Base-by-base conservation (phyloP, 257 asterid genomes). In the Solanum chiquidenum region DNA sequence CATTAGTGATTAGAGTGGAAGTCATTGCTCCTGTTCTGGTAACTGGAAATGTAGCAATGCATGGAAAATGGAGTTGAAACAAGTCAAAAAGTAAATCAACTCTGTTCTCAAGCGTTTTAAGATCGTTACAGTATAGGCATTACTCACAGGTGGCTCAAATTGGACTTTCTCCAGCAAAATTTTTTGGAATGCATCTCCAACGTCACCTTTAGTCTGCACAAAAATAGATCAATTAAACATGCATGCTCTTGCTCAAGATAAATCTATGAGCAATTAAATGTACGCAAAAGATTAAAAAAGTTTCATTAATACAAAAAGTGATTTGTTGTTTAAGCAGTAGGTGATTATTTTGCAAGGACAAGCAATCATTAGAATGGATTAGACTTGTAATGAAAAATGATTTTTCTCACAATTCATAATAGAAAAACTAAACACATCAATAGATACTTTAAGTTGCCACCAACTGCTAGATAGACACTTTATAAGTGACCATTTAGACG, bases 61-160 rank as follows among this genome's bases (percentile, higher is more conserved):
- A 82, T 29, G 69, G 69, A 49, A 80, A 80, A 80, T 10, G 29
- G 44, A 80, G 69, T 82, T 82, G 42, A 66, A 76, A 74, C 46
- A 60, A 49, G 55, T 46, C 85, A 33, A 8, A 46, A 34, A 62
- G 58, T 13, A 18, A 29, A 64, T 68, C 42, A 40, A 79, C 80
- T 46, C 38, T 29, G 68, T 29, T 76, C 66, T 31, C 49, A 60
- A 49, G 42, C 7, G 85, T 44, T 40, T 16, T 46, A 75, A 75
- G 75, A 20, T 49, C 62, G 29, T 35, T 38, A 34, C 40, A 23
- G 42, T 83, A 18, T 14, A 74, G 74, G 88, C 88, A 88, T 79
- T 77, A 90, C 98, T 91, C 90, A 94, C 98, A 58, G 93, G 96
- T 87, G 92, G 92, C 84, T 86, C 91, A 90, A 91, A 90, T 66